Conservation (phyloP, 2,329 filamentous ascomycete genomes). For the Penicillium corylophilum region DNA sequence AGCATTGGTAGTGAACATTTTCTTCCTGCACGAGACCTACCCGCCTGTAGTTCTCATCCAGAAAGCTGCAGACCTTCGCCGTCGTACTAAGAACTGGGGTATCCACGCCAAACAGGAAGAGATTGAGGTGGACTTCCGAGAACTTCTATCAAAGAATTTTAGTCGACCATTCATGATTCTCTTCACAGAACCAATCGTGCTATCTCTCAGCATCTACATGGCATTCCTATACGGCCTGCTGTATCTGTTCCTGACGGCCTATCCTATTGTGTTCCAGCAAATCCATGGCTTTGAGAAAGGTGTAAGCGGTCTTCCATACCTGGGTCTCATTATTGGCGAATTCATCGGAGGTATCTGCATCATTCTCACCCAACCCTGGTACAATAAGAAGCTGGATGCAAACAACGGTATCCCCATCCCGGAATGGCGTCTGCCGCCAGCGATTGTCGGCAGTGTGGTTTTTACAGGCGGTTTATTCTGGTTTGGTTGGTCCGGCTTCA, state of each 20-base stretch:
- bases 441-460: slow-evolving; percentile 52
- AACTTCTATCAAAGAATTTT: slow-evolving; percentile 46
- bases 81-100: slow-evolving; percentile 14
- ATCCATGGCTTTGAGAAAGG: slow-evolving; percentile 58
- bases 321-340: slow-evolving; percentile 77
- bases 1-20: slow-evolving; percentile 46
- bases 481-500: slow-evolving; percentile 71
- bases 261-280: slow-evolving; percentile 40
- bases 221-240: slow-evolving; percentile 36
- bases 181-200: slow-evolving; percentile 45
- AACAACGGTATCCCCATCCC: slow-evolving; percentile 61
- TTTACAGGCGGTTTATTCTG: slow-evolving; percentile 68
- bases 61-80: slow-evolving; percentile 36
- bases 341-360: slow-evolving; percentile 66
- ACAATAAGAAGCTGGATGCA: slow-evolving; percentile 65
- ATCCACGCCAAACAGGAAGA: slow-evolving; percentile 56
- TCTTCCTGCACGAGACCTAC: slow-evolving; percentile 59
- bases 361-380: slow-evolving; percentile 63
- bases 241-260: slow-evolving; percentile 37
- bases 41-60: slow-evolving; percentile 56
- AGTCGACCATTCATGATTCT: slow-evolving; percentile 47
- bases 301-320: slow-evolving; percentile 75
- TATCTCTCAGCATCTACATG: slow-evolving; percentile 40
- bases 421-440: slow-evolving; percentile 56
- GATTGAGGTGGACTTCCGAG: slow-evolving; percentile 14